Evolutionary conservation across 2,329 filamentous ascomycete genomes (phyloP), one percentile per base, ranked within the genome.

Genomic region (Hymenoscyphus linearis): DNA sequence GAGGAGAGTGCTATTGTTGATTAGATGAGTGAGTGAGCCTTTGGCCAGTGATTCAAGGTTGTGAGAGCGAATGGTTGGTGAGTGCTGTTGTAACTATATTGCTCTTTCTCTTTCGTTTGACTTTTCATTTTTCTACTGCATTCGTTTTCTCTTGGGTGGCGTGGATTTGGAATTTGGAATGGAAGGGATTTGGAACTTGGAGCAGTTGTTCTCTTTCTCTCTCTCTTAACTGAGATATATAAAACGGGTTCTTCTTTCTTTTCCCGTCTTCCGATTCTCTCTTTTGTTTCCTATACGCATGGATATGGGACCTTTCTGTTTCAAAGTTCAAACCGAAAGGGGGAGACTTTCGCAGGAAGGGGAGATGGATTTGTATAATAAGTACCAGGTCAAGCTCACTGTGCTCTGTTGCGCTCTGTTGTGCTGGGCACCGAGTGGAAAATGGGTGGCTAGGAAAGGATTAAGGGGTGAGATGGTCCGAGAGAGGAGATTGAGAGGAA

Each of bases 1-100:
- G 52, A 14, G 22, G 44, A 31, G 16, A 67, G 63, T 63, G 67
- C 67, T 26, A 65, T 70, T 59, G 66, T 67, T 14, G 56, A 58
- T 34, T 58, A 31, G 31, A 31, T 31, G 31, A 4, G 31, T 7
- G 31, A 7, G 31, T 31, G 27, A 31, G 2, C 31, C 31, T 31
- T 31, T 31, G 10, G 31, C 31, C 31, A 9, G 31, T 31, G 31
- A 31, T 7, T 31, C n/a, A n/a, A 31, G 10, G 31, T 9, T 31
- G 31, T 9, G 4, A 31, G 31, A 31, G 31, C 31, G 31, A 31
- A 31, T 31, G 31, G 31, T 31, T 31, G 31, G 10, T 31, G 31
- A 9, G 47, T 14, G 50, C 7, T 4, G 26, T 47, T 44, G 40
- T 44, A 44, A 44, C 18, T 44, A 18, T 44, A 10, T 44, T 6